phyloP scores from a whole-genome alignment of 805 yeast species.

The Saturnispora saitoi region DNA sequence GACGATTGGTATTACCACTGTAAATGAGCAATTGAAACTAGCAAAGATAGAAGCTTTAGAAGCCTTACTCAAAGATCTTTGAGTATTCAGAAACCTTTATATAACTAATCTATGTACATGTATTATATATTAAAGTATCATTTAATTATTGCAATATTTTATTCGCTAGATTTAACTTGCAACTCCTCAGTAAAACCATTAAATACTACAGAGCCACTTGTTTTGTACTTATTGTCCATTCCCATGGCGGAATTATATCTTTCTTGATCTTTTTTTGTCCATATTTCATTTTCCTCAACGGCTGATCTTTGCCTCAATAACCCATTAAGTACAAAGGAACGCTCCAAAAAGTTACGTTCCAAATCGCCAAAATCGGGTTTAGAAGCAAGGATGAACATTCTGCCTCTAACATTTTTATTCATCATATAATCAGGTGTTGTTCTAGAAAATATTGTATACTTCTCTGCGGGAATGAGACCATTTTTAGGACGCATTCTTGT shows the following conservation, averaged over 20 bases:
- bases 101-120: not conserved
- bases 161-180: not conserved
- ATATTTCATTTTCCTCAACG: conserved; percentile 19
- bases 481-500: conserved; percentile 22
- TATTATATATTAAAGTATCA: not conserved
- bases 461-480: conserved; percentile 16
- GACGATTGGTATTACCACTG: not conserved
- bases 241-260: not conserved
- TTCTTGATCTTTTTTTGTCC: conserved; percentile 12
- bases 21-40: not conserved
- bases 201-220: not conserved
- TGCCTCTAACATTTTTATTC: conserved; percentile 10
- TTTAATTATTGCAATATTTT: not conserved
- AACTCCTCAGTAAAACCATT: not conserved
- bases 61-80: not conserved
- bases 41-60: not conserved
- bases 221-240: not conserved
- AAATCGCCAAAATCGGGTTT: conserved; percentile 18
- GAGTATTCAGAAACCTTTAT: not conserved
- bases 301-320: conserved; percentile 17
- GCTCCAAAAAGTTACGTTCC: conserved; percentile 27
- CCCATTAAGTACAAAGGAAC: conserved; percentile 24
- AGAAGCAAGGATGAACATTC: conserved; percentile 16
- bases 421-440: not conserved
- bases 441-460: conserved; percentile 15